These are phyloP conservation scores for Lactarius deliciosus DNA, from an alignment of 768 basidiomycete genomes.

Conservation along the genomic window DNA sequence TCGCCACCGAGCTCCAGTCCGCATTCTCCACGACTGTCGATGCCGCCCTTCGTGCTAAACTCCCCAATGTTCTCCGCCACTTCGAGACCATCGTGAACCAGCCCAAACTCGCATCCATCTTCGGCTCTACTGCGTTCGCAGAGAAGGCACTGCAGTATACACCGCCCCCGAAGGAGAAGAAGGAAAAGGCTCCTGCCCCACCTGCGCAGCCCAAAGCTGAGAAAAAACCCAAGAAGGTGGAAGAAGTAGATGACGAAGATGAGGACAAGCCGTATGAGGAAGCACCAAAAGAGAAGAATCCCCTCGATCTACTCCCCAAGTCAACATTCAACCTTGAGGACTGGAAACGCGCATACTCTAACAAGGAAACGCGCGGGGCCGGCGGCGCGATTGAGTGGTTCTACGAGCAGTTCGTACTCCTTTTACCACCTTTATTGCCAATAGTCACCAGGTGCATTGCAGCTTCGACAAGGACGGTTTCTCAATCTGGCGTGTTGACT, in stretches of 20 bases:
- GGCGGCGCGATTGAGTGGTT: constrained; percentile 91
- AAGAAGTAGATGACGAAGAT: constrained; percentile 58
- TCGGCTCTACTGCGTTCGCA: constrained; percentile 54
- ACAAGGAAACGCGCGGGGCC: constrained; percentile 90
- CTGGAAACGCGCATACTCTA: constrained; percentile 98
- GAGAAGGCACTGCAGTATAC: constrained; percentile 72
- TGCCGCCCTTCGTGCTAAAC: constrained; percentile 58
- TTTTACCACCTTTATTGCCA: constrained; percentile 10
- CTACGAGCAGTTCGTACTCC: constrained; percentile 76
- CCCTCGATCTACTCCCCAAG: constrained; percentile 88
- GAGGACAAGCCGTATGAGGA: constrained; percentile 68
- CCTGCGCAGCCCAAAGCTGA: constrained; percentile 51
- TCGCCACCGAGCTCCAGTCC: constrained; percentile 59
- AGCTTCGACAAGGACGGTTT: constrained; percentile 89
- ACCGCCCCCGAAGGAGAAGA: constrained; percentile 56
- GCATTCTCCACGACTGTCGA: constrained; percentile 62
- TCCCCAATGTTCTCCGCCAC: constrained; percentile 80
- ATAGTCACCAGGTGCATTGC: constrained; percentile 1
- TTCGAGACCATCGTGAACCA: constrained; percentile 88
- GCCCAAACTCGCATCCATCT: constrained; percentile 67
- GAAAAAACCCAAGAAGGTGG: constrained; percentile 62
- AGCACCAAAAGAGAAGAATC: constrained; percentile 93
- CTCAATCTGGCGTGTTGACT: constrained; percentile 90
- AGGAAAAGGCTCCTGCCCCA: constrained; percentile 37
- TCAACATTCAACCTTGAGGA: constrained; percentile 88